A percentile compares a stretch with the other conserved stretches of the same genome.
phyloP scores from a whole-genome alignment of 2,329 filamentous ascomycete species.

The Penicillium sp. region DNA sequence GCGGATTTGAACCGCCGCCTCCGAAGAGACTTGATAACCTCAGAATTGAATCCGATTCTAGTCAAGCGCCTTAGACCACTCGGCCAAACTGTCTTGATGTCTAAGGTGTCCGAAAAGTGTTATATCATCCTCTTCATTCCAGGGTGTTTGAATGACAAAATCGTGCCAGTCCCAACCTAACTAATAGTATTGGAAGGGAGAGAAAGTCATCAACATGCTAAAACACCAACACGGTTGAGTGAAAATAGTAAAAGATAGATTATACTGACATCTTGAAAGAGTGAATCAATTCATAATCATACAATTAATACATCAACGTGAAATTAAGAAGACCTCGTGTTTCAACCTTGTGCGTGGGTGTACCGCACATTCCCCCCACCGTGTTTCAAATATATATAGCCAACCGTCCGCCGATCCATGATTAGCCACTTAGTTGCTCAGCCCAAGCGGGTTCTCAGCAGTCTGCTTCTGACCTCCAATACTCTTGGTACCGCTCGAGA shows the following conservation, averaged over 20 bases:
- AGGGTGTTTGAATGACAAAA: neutral
- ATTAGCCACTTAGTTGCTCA: slow-evolving; percentile 13
- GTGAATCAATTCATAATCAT: neutral
- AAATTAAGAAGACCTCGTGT: neutral
- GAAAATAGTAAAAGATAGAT: neutral
- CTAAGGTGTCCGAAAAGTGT: neutral
- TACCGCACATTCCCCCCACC: too few species aligned
- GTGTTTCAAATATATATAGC: neutral
- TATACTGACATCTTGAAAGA: too few species aligned
- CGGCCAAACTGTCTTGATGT: slow-evolving; percentile 6
- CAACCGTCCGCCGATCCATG: neutral
- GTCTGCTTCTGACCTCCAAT: slow-evolving; percentile 28
- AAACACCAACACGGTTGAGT: neutral
- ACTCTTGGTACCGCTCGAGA: slow-evolving; percentile 18
- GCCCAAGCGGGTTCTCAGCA: slow-evolving; percentile 28
- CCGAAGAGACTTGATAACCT: slow-evolving; percentile 6
- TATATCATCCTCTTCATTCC: too few species aligned
- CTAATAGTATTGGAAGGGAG: too few species aligned
- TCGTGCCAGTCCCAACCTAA: neutral
- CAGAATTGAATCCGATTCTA: neutral
- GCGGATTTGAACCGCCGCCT: slow-evolving; percentile 12
- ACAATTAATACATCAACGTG: neutral
- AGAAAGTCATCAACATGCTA: too few species aligned
- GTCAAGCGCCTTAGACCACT: slow-evolving; percentile 13
- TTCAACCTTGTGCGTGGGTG: neutral